Percentiles rank a stretch among this genome's conserved stretches.
phyloP scores from a whole-genome alignment of 192 early-diverging fungal genomes.

The Linnemannia zychae region DNA sequence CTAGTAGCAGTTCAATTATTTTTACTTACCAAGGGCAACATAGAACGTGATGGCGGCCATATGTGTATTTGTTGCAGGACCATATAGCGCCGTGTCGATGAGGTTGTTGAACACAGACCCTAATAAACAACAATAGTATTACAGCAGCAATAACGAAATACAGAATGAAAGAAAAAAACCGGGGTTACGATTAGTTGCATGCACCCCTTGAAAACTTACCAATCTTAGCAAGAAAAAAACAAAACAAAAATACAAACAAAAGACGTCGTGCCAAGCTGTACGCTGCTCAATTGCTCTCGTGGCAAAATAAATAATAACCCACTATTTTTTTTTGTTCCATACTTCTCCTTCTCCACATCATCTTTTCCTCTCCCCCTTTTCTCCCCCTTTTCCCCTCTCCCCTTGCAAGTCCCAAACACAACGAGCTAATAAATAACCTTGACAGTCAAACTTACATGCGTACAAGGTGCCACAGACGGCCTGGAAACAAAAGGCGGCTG shows the following conservation, averaged over 20 bases:
- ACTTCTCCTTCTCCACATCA: not conserved
- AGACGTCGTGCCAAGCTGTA: too few species aligned
- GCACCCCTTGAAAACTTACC: not conserved
- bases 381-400: not conserved
- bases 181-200: not conserved
- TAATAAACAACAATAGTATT: not conserved
- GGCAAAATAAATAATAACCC: not conserved
- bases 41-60: conserved; percentile 73
- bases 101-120: conserved; percentile 73
- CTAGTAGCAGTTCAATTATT: not conserved
- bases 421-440: too few species aligned
- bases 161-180: not conserved
- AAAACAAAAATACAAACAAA: not conserved
- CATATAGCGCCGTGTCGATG: conserved; percentile 63
- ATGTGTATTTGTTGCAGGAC: conserved; percentile 33
- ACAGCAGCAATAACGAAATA: too few species aligned
- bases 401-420: not conserved
- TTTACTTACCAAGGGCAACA: conserved; percentile 58
- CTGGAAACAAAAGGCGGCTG: conserved; percentile 71
- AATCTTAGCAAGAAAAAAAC: not conserved
- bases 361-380: not conserved
- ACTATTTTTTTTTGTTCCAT: not conserved
- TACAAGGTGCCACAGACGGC: conserved; percentile 75
- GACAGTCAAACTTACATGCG: conserved; percentile 57
- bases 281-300: not conserved